These are phyloP conservation scores for Fistulinella prunicolor DNA, from an alignment of 768 basidiomycete genomes.

Conservation along the genomic window DNA sequence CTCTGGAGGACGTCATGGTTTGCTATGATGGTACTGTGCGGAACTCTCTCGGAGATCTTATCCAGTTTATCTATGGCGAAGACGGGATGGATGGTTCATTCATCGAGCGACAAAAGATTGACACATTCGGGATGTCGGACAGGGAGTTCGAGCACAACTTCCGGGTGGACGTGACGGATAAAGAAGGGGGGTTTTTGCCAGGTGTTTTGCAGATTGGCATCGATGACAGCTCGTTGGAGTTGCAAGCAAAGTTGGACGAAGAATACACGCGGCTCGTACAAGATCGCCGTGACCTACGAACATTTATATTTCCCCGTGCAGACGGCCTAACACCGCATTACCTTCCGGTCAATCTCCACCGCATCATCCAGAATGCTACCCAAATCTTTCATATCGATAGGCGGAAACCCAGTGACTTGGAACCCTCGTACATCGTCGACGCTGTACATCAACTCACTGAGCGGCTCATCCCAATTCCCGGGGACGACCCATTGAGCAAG, in stretches of 20 bases:
- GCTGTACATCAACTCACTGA: slow-evolving; percentile 70
- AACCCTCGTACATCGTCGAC: slow-evolving; percentile 83
- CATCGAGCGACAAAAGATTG: slow-evolving; percentile 93
- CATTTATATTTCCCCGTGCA: slow-evolving; percentile 77
- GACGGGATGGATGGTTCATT: slow-evolving; percentile 99
- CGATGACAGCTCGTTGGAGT: slow-evolving; percentile 76
- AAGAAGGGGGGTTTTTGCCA: slow-evolving; percentile 71
- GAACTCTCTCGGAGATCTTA: slow-evolving; percentile 93
- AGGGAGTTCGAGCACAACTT: slow-evolving; percentile 87
- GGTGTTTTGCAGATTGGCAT: slow-evolving; percentile 85
- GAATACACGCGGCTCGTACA: slow-evolving; percentile 62
- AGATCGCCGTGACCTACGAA: slow-evolving; percentile 78
- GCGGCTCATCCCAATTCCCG: slow-evolving; percentile 84
- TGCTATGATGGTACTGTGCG: slow-evolving; percentile 98
- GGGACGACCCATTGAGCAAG: slow-evolving; percentile 66
- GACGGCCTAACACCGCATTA: slow-evolving; percentile 74
- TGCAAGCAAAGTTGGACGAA: slow-evolving; percentile 83
- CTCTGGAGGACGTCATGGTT: slow-evolving; percentile 95
- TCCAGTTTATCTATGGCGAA: slow-evolving; percentile 97
- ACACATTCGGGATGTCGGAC: slow-evolving; percentile 81
- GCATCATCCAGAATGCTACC: slow-evolving; percentile 91
- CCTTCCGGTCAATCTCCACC: slow-evolving; percentile 92
- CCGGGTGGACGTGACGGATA: slow-evolving; percentile 92
- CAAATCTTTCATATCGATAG: slow-evolving; percentile 98
- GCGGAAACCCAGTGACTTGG: slow-evolving; percentile 89